phyloP scores from a whole-genome alignment of 768 basidiomycete species.

The Tylopilus balloui region DNA sequence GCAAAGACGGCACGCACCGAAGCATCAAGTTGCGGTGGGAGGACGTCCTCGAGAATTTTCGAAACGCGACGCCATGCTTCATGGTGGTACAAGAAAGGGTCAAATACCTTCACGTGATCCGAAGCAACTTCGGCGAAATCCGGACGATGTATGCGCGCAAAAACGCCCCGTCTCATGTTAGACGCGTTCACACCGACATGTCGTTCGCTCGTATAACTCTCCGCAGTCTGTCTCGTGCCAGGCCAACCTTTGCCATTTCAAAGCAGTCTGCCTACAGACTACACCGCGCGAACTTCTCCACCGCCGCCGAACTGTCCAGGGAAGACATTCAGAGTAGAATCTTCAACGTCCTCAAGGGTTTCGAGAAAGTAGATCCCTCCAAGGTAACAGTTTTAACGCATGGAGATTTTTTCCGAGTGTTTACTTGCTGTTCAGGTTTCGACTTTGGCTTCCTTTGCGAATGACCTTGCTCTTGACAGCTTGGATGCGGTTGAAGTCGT shows the following conservation, averaged over 20 bases:
- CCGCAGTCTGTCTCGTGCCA: conserved; percentile 25
- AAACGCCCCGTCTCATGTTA: not conserved
- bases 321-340: conserved; percentile 24
- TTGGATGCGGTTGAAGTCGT: conserved; percentile 97
- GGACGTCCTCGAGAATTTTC: conserved; percentile 87
- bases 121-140: conserved; percentile 22
- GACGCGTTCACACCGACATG: conserved; percentile 30
- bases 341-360: conserved; percentile 29
- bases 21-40: conserved; percentile 93
- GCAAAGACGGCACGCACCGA: conserved; percentile 46
- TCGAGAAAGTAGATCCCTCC: conserved; percentile 27
- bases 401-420: conserved; percentile 29
- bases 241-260: conserved; percentile 28
- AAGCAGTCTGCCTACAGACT: conserved; percentile 29
- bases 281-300: conserved; percentile 31
- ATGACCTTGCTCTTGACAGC: conserved; percentile 71
- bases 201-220: conserved; percentile 34
- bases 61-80: conserved; percentile 93
- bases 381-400: conserved; percentile 21
- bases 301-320: conserved; percentile 22
- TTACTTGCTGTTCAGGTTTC: conserved; percentile 48
- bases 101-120: conserved; percentile 2
- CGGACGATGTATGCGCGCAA: conserved; percentile 16
- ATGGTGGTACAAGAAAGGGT: conserved; percentile 31
- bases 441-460: conserved; percentile 48